Evolutionary conservation across 805 yeast species (phyloP).

Genomic region (Kregervanrija pseudodelftensis): DNA sequence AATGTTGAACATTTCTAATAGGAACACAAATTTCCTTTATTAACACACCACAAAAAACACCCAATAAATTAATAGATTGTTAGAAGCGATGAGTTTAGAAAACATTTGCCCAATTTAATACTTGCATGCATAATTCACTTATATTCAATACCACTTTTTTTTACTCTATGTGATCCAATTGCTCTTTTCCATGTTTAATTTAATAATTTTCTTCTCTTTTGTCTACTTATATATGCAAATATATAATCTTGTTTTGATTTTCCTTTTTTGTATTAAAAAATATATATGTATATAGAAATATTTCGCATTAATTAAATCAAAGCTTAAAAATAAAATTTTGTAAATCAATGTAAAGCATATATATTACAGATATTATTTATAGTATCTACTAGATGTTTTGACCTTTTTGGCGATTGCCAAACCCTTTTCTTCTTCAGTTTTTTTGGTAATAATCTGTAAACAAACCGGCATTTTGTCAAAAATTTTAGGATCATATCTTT

Average conservation of each 20-base stretch:
- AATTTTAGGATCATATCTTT: conserved; percentile 38
- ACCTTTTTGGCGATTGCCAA: conserved; percentile 10
- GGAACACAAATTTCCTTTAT: background rate
- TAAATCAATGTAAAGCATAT: too few species aligned
- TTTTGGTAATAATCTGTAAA: conserved; percentile 56
- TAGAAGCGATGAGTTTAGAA: background rate
- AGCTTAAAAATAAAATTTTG: too few species aligned
- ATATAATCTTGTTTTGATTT: too few species aligned
- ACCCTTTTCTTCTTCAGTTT: conserved; percentile 55
- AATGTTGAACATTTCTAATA: background rate
- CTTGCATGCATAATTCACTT: background rate
- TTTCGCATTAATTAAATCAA: too few species aligned
- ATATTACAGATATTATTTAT: background rate
- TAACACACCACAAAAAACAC: background rate
- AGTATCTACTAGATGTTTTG: background rate
- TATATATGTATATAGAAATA: too few species aligned
- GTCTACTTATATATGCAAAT: too few species aligned
- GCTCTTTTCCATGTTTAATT: too few species aligned
- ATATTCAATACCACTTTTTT: background rate
- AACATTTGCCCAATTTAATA: background rate
- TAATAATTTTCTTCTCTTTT: too few species aligned
- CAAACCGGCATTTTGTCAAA: conserved; percentile 57
- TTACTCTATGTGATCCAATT: background rate
- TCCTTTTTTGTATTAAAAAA: too few species aligned
- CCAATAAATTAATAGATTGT: background rate